These are phyloP conservation scores for Heterobasidion occidentale DNA, from an alignment of 1,284 basidiomycete genomes.

Conservation along the genomic window DNA sequence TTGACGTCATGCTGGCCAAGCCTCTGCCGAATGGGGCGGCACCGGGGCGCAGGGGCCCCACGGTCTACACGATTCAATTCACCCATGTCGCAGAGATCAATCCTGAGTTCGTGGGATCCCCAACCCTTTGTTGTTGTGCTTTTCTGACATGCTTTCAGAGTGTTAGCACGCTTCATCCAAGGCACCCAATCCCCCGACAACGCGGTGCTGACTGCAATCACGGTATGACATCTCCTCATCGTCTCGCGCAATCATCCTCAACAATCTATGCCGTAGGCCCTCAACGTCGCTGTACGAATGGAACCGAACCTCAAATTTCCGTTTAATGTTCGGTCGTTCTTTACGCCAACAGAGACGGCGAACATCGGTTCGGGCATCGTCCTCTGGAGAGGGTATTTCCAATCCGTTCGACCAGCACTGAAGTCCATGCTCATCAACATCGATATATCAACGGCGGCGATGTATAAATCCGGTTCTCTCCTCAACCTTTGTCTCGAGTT, in stretches of 20 bases:
- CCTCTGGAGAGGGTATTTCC: constrained; percentile 72
- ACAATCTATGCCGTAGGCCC: constrained; percentile 33
- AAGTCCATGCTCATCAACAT: constrained; percentile 67
- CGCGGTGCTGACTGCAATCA: constrained; percentile 63
- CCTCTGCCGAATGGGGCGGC: constrained; percentile 12
- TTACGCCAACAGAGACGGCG: constrained; percentile 54
- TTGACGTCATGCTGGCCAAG: constrained; percentile 47
- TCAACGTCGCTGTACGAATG: constrained; percentile 45
- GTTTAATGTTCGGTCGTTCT: constrained; percentile 72
- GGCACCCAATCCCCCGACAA: constrained; percentile 68
- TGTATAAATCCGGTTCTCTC: constrained; percentile 53
- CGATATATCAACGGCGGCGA: constrained; percentile 69
- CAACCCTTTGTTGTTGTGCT: constrained; percentile 1
- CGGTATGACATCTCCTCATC: constrained; percentile 30
- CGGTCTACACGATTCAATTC: constrained; percentile 53
- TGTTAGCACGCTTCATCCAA: constrained; percentile 54
- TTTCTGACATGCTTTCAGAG: constrained; percentile 28
- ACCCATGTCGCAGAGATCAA: constrained; percentile 69
- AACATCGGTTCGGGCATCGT: constrained; percentile 61
- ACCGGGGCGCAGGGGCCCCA: constrained; percentile 27
- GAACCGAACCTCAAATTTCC: constrained; percentile 56
- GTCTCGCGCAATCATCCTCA: neutral
- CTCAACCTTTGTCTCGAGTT: constrained; percentile 52
- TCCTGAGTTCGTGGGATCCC: constrained; percentile 48
- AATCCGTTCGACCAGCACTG: constrained; percentile 64